Base-by-base conservation (phyloP, 2,329 filamentous ascomycete species). In the Saccharata proteae region DNA sequence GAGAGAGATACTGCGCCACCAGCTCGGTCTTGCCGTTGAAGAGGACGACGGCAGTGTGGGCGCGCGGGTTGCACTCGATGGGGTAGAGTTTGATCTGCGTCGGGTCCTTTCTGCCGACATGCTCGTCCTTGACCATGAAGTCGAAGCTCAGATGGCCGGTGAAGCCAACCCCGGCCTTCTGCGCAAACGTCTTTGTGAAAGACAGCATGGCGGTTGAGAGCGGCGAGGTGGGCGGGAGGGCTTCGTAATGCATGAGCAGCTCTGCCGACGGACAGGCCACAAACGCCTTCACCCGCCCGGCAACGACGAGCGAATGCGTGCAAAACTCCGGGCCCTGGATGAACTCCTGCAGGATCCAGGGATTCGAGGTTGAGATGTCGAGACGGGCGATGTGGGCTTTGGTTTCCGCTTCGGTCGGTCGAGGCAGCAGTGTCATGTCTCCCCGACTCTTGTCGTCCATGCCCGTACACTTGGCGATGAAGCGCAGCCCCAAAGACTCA, bases 61-160 rank as follows among this genome's bases (percentile, higher is more conserved):
- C 72, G 10, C 77, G 60, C 0, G 77, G 77, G 34, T 81, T 82
- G 45, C 77, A 81, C 46, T 81, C 77, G 35, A 82, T 81, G 0
- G 76, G 74, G 40, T 72, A 77, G 2, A 81, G 48, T 16, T 42
- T 45, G 9, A 58, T 43, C 40, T 52, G 41, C 10, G 44, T 33
- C 19, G 46, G 38, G 29, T 45, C 29, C 34, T 51, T 40, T 29
- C 46, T 40, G 40, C 40, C 29, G 26, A 38, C n/a, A 26, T 62
- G 42, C n/a, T 54, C 50, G 26, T 65, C 57, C 28, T 71, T 64
- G 3, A 79, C 67, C 40, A 84, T 57, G 39, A 86, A 77, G 47
- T 82, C 75, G 32, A 86, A 77, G 12, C 70, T 77, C 18, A 85
- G 49, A 47, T 86, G 81, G 0, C 80, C 80, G 0, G 77, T 83